Conservation (phyloP, 192 early-diverging fungal species). For the Podila horticola region DNA sequence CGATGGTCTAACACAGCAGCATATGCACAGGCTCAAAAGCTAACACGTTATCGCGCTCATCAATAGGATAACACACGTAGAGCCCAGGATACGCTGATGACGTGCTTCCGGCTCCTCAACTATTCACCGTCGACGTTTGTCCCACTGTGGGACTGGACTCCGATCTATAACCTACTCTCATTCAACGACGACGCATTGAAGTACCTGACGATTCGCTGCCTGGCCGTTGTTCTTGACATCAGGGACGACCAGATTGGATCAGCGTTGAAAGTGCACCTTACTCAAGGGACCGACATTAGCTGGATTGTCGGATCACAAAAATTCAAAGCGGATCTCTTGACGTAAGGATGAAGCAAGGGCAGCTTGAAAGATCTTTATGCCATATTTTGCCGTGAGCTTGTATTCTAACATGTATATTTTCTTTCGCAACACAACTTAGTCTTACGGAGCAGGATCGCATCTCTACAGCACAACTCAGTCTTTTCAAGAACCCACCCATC, state of each 20-base stretch:
- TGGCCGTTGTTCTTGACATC: slow-evolving; percentile 59
- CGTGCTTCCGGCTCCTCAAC: slow-evolving; percentile 59
- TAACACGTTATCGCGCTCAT: not conserved
- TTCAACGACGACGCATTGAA: slow-evolving; percentile 54
- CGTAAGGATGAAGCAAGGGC: slow-evolving; percentile 20
- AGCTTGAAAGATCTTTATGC: too few relatives aligned
- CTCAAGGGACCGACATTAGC: slow-evolving; percentile 16
- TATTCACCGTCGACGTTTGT: slow-evolving; percentile 61
- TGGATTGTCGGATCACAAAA: slow-evolving; percentile 47
- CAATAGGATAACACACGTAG: slow-evolving; percentile 36
- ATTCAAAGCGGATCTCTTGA: slow-evolving; percentile 44
- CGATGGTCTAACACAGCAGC: not conserved
- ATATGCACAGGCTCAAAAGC: not conserved
- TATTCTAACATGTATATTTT: slow-evolving; percentile 3
- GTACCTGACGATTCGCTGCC: slow-evolving; percentile 56
- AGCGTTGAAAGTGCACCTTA: slow-evolving; percentile 39
- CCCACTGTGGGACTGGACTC: slow-evolving; percentile 65
- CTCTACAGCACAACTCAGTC: slow-evolving; percentile 53
- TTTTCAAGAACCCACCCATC: slow-evolving; percentile 54
- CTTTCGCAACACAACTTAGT: slow-evolving; percentile 17
- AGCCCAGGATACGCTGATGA: slow-evolving; percentile 58
- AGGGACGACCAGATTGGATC: slow-evolving; percentile 53
- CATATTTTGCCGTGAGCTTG: slow-evolving; percentile 3
- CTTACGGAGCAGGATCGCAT: slow-evolving; percentile 60
- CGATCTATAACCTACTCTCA: slow-evolving; percentile 56